phyloP scores from a whole-genome alignment of 768 basidiomycete genomes.

The Termitomyces heimii region DNA sequence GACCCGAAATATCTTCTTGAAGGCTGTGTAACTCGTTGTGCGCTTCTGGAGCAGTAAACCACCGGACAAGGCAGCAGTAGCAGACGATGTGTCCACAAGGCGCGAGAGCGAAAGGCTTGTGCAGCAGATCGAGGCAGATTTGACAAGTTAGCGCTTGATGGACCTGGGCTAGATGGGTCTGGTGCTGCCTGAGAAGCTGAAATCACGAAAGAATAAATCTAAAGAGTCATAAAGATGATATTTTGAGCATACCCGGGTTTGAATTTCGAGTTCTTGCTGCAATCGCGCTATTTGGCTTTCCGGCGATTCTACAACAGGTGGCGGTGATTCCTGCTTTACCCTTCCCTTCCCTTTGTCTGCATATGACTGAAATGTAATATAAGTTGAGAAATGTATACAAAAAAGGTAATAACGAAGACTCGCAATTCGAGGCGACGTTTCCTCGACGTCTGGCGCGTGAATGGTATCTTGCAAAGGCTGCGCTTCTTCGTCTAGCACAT shows the following conservation, averaged over 20 bases:
- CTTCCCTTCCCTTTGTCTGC: slow-evolving; percentile 36
- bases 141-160: slow-evolving; percentile 69
- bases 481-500: background rate
- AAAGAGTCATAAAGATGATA: background rate
- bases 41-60: slow-evolving; percentile 56
- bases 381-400: background rate
- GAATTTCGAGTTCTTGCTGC: slow-evolving; percentile 35
- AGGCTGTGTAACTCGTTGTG: background rate
- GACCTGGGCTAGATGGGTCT: slow-evolving; percentile 44
- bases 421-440: slow-evolving; percentile 13
- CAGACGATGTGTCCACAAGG: slow-evolving; percentile 77
- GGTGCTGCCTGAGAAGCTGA: slow-evolving; percentile 48
- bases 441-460: background rate
- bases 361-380: slow-evolving; percentile 13
- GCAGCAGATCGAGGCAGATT: slow-evolving; percentile 71
- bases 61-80: slow-evolving; percentile 64
- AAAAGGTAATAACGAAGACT: slow-evolving; percentile 4
- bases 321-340: slow-evolving; percentile 20
- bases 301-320: slow-evolving; percentile 13
- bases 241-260: slow-evolving; percentile 27
- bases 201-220: slow-evolving; percentile 1
- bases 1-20: slow-evolving; percentile 31
- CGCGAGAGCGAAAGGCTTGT: slow-evolving; percentile 66
- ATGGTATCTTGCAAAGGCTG: background rate
- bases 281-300: slow-evolving; percentile 30